phyloP scores from a whole-genome alignment of 345 rosid species.

The Sisymbrium altissimum region DNA sequence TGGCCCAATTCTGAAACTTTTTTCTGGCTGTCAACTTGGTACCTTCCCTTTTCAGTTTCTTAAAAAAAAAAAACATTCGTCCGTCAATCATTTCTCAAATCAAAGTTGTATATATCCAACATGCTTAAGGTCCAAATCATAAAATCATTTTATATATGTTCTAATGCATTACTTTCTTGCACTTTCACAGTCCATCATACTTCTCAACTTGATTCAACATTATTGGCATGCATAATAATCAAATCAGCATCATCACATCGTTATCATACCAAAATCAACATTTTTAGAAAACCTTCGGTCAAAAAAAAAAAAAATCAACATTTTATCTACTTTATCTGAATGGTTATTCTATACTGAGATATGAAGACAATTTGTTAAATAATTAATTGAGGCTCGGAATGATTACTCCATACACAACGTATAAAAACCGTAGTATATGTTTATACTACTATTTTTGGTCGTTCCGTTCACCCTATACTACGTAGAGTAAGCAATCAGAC shows the following conservation, averaged over 20 bases:
- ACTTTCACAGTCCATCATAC: slow-evolving; percentile 10
- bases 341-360: not conserved
- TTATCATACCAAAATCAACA: not conserved
- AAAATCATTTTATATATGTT: not conserved
- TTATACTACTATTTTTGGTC: not conserved
- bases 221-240: not conserved
- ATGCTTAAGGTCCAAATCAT: not conserved
- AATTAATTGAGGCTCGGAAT: not conserved
- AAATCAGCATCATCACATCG: not conserved
- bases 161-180: not conserved
- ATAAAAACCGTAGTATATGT: not conserved
- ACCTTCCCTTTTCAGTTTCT: no score
- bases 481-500: not conserved
- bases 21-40: no score
- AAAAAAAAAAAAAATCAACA: no score
- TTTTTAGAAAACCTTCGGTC: no score
- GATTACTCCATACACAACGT: not conserved
- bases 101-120: no score
- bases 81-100: not conserved
- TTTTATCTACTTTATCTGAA: not conserved
- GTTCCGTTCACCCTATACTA: not conserved
- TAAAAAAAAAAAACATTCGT: not conserved
- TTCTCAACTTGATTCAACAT: slow-evolving; percentile 1
- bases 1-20: not conserved
- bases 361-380: not conserved